A percentile compares a stretch with the other conserved stretches of the same genome.
These are phyloP conservation scores for Mytilinidion resinicola DNA, from an alignment of 495 filamentous ascomycete genomes.

Conservation along the genomic window DNA sequence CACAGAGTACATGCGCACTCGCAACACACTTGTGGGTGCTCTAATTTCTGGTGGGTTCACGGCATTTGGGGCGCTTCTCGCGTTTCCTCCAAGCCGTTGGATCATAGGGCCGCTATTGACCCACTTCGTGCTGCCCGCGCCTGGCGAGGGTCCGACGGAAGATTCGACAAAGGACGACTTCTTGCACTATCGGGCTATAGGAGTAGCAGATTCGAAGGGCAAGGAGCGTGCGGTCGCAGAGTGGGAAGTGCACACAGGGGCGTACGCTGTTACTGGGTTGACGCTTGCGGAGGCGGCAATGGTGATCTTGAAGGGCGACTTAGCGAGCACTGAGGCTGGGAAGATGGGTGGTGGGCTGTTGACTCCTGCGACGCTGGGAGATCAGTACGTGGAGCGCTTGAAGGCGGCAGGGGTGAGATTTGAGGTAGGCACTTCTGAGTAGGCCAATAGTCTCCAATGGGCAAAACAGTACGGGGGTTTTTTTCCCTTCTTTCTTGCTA, in stretches of 20 bases:
- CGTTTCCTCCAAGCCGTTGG: conserved; percentile 50
- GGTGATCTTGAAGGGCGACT: conserved; percentile 58
- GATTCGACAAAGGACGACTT: conserved; percentile 39
- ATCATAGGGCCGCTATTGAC: conserved; percentile 36
- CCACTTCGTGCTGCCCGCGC: conserved; percentile 49
- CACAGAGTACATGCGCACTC: conserved; percentile 58
- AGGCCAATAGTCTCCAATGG: neutral
- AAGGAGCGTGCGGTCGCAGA: conserved; percentile 48
- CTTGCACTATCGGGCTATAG: conserved; percentile 63
- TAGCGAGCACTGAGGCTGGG: conserved; percentile 40
- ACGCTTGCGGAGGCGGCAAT: conserved; percentile 64
- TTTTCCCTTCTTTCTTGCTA: neutral
- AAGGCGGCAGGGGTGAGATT: conserved; percentile 57
- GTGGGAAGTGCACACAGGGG: conserved; percentile 52
- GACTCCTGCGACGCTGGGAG: conserved; percentile 77
- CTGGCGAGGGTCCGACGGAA: conserved; percentile 59
- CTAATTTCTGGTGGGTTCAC: conserved; percentile 50
- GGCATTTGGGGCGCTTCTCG: conserved; percentile 45
- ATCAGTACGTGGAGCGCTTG: conserved; percentile 66
- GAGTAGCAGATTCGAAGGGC: conserved; percentile 41
- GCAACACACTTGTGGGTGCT: conserved; percentile 53
- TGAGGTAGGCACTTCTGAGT: conserved; percentile 33
- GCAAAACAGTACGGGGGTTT: too few species aligned
- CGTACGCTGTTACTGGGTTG: conserved; percentile 66
- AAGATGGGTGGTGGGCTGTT: conserved; percentile 63